A percentile compares a stretch with the other conserved stretches of the same genome.
These are phyloP conservation scores for Heracleum sosnowskyi DNA, from an alignment of 129 eudicot species.

Conservation along the genomic window DNA sequence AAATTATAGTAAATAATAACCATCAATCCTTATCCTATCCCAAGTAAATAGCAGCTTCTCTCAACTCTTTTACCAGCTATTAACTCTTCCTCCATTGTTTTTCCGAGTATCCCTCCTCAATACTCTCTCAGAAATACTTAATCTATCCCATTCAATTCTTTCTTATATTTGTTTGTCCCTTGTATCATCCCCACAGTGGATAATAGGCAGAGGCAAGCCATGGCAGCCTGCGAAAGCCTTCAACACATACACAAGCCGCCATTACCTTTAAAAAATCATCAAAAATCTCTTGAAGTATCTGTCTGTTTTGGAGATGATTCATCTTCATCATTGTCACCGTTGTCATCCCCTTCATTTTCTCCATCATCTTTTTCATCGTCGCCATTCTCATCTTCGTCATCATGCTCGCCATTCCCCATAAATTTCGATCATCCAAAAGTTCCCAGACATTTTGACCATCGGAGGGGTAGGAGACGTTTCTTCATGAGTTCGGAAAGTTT, in stretches of 20 bases:
- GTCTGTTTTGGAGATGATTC: not conserved
- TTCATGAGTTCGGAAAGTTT: slow-evolving; percentile 51
- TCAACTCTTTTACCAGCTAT: slow-evolving; percentile 16
- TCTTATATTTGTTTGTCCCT: slow-evolving; percentile 18
- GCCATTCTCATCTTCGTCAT: slow-evolving; percentile 4
- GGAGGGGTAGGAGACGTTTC: too few relatives aligned
- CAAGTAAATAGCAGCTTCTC: slow-evolving; percentile 33
- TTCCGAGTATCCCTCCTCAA: slow-evolving; percentile 16
- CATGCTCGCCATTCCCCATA: not conserved
- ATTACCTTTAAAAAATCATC: slow-evolving; percentile 25
- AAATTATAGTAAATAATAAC: slow-evolving; percentile 3
- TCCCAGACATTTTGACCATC: slow-evolving; percentile 23
- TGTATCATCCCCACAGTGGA: slow-evolving; percentile 8
- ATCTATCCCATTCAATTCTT: slow-evolving; percentile 12
- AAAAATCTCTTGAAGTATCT: slow-evolving; percentile 25
- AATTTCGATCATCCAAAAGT: not conserved
- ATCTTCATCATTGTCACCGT: slow-evolving; percentile 7
- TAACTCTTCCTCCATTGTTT: slow-evolving; percentile 9
- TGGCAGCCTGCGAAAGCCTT: slow-evolving; percentile 80
- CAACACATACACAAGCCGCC: slow-evolving; percentile 65
- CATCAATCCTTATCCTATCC: slow-evolving; percentile 23
- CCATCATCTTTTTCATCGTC: not conserved
- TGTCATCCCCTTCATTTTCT: slow-evolving; percentile 8
- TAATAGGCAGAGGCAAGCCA: slow-evolving; percentile 22
- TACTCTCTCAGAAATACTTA: not conserved